Evolutionary conservation across 2,329 filamentous ascomycete genomes (phyloP).

Genomic region (Ascochyta clinopodiicola): DNA sequence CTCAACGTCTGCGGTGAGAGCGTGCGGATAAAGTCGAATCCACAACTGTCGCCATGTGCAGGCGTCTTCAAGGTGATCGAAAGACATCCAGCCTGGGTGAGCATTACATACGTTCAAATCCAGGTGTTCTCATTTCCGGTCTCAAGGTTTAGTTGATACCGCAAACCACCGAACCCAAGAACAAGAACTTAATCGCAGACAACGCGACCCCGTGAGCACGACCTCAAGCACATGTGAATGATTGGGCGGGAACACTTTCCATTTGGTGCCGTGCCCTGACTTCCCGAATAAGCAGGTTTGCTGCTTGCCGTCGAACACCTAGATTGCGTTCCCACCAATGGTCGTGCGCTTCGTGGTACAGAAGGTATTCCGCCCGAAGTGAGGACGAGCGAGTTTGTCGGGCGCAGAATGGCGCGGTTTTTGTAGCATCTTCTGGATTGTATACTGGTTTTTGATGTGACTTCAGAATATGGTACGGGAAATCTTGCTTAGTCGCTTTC

Average conservation of each 20-base stretch:
- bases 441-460: no score
- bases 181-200: background rate
- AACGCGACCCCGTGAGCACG: background rate
- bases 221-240: background rate
- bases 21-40: background rate
- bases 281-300: slow-evolving; percentile 17
- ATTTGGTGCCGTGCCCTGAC: slow-evolving; percentile 3
- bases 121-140: no score
- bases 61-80: no score
- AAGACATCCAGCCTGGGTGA: no score
- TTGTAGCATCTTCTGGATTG: no score
- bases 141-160: no score
- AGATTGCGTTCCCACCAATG: slow-evolving; percentile 17
- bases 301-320: slow-evolving; percentile 14
- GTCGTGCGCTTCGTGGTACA: background rate
- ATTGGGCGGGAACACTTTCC: slow-evolving; percentile 16
- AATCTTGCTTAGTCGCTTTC: no score
- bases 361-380: background rate
- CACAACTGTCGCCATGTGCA: background rate
- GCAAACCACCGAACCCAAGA: background rate
- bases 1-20: background rate
- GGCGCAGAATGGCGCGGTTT: no score
- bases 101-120: no score
- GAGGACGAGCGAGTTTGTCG: background rate
- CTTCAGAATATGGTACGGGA: no score